Evolutionary conservation across 805 yeast genomes (phyloP).

Genomic region (Candida jianshihensis): DNA sequence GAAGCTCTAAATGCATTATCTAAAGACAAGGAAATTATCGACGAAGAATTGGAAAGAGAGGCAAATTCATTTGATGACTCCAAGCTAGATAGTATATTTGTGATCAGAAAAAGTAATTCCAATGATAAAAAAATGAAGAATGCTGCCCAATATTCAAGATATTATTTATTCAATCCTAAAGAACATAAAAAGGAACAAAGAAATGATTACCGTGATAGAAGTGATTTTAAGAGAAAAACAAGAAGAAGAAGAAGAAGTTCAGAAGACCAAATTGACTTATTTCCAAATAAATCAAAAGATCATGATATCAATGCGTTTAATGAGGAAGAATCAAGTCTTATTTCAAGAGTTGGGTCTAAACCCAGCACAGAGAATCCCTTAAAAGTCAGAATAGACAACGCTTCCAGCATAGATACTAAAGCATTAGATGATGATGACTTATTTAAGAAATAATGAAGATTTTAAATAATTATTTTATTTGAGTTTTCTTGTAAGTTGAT

Average conservation of each 20-base stretch:
- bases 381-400: neutral
- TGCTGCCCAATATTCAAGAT: conserved; percentile 21
- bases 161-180: conserved; percentile 21
- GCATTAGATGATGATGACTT: conserved; percentile 10
- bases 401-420: neutral
- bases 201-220: neutral
- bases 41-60: conserved; percentile 6
- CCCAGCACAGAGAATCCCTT: neutral
- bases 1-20: conserved; percentile 10
- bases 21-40: conserved; percentile 2
- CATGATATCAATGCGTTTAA: neutral
- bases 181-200: conserved; percentile 5
- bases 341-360: conserved; percentile 1
- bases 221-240: conserved; percentile 7
- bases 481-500: no score
- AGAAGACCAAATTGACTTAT: conserved; percentile 15
- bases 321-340: conserved; percentile 1
- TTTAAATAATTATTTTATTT: no score
- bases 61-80: conserved; percentile 5
- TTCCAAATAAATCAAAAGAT: conserved; percentile 8
- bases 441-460: conserved; percentile 2
- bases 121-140: conserved; percentile 21
- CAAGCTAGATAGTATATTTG: conserved; percentile 12
- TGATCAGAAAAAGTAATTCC: conserved; percentile 13
- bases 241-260: conserved; percentile 11